These are phyloP conservation scores for Canariomyces notabilis DNA, from an alignment of 2,329 filamentous ascomycete species.

Conservation along the genomic window DNA sequence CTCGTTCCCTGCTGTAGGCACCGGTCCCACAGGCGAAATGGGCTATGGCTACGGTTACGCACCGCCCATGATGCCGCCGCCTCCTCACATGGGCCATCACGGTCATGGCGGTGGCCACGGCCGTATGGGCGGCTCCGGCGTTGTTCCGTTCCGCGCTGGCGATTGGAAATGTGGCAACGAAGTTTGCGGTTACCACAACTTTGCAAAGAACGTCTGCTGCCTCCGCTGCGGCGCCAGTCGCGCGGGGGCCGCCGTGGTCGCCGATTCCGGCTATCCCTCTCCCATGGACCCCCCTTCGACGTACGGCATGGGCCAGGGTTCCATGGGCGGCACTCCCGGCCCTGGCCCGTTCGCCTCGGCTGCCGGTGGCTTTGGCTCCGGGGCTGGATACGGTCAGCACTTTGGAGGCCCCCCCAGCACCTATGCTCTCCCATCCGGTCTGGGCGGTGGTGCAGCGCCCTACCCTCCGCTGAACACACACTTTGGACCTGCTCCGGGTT, in stretches of 20 bases:
- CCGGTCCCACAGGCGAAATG: slow-evolving; percentile 63
- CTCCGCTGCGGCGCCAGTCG: slow-evolving; percentile 93
- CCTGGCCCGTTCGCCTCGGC: slow-evolving; percentile 70
- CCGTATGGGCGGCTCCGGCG: slow-evolving; percentile 74
- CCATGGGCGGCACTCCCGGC: slow-evolving; percentile 79
- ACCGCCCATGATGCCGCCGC: slow-evolving; percentile 75
- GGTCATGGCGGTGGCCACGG: slow-evolving; percentile 46
- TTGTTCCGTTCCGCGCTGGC: slow-evolving; percentile 94
- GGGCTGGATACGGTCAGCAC: slow-evolving; percentile 64
- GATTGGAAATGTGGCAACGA: slow-evolving; percentile 99
- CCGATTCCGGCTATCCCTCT: slow-evolving; percentile 85
- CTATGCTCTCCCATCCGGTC: slow-evolving; percentile 80
- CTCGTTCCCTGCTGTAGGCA: slow-evolving; percentile 92
- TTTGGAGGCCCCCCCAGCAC: slow-evolving; percentile 84
- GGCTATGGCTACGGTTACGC: slow-evolving; percentile 61
- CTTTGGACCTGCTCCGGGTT: slow-evolving; percentile 69
- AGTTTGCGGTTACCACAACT: slow-evolving; percentile 97
- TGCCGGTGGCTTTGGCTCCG: slow-evolving; percentile 61
- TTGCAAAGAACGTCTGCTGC: slow-evolving; percentile 98
- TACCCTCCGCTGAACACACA: slow-evolving; percentile 82
- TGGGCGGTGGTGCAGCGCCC: slow-evolving; percentile 70
- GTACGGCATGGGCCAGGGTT: slow-evolving; percentile 80
- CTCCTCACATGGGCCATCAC: slow-evolving; percentile 63
- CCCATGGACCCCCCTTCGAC: slow-evolving; percentile 81
- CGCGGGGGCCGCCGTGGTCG: slow-evolving; percentile 87